Base-by-base conservation (phyloP, 805 yeast species). In the Aciculoconidium aculeatum region DNA sequence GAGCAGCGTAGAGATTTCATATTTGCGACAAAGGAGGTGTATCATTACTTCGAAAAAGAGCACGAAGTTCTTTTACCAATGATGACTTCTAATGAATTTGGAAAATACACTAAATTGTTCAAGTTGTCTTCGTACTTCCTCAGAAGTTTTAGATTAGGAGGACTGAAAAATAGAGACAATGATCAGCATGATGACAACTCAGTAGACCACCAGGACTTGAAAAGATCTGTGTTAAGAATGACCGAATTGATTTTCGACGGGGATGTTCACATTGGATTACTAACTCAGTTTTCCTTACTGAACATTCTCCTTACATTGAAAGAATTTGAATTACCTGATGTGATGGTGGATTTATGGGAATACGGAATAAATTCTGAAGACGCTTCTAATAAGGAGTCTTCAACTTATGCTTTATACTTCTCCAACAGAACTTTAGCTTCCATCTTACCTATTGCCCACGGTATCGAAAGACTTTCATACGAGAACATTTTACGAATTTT, bases 291-390 rank as follows among this genome's bases (percentile, higher is more conserved):
- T 15, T 38, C 45, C 9, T 37, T 62, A 23, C 47, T 47, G 33
- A 42, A 37, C 30, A 44, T 57, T 18, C 46, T 58, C 36, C 49
- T 41, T 28, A 46, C 65, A 24, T 55, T 64, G 65, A 41, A 39
- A 20, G 53, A 79, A 48, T 65, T 75, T 38, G 67, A 72, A 27
- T 62, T 77, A 35, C 67, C 71, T 25, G 65, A 71, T 30, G 87
- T 81, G 52, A 78, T 83, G 29, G 70, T 80, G 25, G 65, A 70
- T 36, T 66, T 79, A 36, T 82, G 92, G 92, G 81, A 78, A 43
- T 55, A 67, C 11, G 80, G 80, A 17, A 74, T 71, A 39, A 65
- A 66, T 41, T 12, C 28, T 7, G 25, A 24, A 15, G 25, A 19
- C 3, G 15, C 14, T 11, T 11, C 15, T 13, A 17, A 7, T 7